Evolutionary conservation across 345 rosid genomes (phyloP), one percentile per base, ranked within the genome.

Genomic region (Aurinia saxatilis): DNA sequence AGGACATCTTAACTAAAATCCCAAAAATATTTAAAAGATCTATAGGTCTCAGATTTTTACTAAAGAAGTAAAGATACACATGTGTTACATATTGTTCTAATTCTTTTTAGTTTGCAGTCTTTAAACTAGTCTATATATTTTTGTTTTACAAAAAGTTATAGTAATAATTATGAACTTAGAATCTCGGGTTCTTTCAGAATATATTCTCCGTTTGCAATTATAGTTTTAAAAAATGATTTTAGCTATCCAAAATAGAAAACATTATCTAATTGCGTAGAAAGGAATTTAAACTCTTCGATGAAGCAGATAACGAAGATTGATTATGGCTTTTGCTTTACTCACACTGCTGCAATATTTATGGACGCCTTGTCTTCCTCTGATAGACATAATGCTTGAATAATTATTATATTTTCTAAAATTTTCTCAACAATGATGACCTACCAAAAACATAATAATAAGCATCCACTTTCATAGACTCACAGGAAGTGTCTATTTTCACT

Each of bases 291-390:
- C 7, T 11, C 5, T 18, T 18, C 56, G 18, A 60, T 60, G 42
- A 67, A 69, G 19, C 11, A 69, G 47, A 53, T 60, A 60, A 69
- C 40, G 48, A 37, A 61, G 63, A 61, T 53, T 61, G 73, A 61
- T 46, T 45, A 1, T 69, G 41, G 73, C 73, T 61, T 61, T 69
- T 53, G 73, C 73, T 69, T 69, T 69, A 69, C 67, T 69, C 67
- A 61, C 63, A 61, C 68, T 61, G 67, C 63, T 53, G 54, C 67
- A 41, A 61, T 53, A 52, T 37, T 53, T 29, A 52, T 69, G 63
- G 62, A 61, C 57, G 14, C 7, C 50, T 54, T 62, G 74, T 54
- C 74, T 27, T 62, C 45, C 57, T 70, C 57, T 37, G 36, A 54
- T 39, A 47, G 73, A 62, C 63, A 70, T 46, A 18, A 52, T 68